Percentiles rank a stretch among this genome's conserved stretches.
phyloP scores from a whole-genome alignment of 2,329 filamentous ascomycete genomes.

The Plenodomus biglobosus region DNA sequence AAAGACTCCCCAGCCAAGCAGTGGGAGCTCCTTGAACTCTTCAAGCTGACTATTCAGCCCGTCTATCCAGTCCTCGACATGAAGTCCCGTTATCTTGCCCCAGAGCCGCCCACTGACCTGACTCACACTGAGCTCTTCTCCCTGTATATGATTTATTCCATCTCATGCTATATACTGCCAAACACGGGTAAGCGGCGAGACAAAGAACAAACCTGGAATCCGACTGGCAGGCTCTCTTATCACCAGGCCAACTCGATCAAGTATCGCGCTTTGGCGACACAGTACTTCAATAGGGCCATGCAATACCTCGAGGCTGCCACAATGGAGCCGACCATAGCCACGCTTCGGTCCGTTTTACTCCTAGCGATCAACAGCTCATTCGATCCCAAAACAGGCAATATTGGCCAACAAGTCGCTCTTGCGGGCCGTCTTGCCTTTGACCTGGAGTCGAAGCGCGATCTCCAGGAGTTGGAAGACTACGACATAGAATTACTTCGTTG shows the following conservation, averaged over 20 bases:
- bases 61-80: constrained; percentile 36
- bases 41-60: constrained; percentile 31
- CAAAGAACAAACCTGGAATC: constrained; percentile 22
- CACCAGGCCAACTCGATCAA: constrained; percentile 35
- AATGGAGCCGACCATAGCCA: constrained; percentile 34
- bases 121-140: constrained; percentile 31
- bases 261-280: constrained; percentile 30
- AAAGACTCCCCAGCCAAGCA: constrained; percentile 28
- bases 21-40: constrained; percentile 35
- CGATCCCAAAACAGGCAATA: constrained; percentile 39
- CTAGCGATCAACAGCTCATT: constrained; percentile 42
- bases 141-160: constrained; percentile 42
- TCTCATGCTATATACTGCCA: constrained; percentile 37
- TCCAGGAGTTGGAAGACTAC: constrained; percentile 27
- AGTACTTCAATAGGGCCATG: constrained; percentile 36
- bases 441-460: constrained; percentile 30
- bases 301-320: constrained; percentile 38
- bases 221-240: constrained; percentile 29
- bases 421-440: constrained; percentile 38
- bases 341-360: constrained; percentile 35
- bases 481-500: constrained; percentile 27
- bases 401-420: constrained; percentile 42
- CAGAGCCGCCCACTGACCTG: constrained; percentile 27
- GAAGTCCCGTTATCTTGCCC: constrained; percentile 27
- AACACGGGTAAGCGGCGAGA: constrained; percentile 26